Conservation (phyloP, 441 rosid species). For the Caryocar brasiliense region DNA sequence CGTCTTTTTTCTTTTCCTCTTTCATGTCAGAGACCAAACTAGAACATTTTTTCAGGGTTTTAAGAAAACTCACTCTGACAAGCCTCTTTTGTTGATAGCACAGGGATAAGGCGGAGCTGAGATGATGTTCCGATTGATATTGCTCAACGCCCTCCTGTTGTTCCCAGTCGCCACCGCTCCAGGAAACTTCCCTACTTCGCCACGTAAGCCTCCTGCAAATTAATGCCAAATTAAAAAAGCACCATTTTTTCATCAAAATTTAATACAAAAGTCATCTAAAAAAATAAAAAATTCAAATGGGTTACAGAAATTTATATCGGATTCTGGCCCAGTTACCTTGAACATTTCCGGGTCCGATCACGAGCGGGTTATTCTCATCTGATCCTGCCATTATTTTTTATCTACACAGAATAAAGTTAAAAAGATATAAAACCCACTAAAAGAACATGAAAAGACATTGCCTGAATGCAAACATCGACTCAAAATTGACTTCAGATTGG, state of each 20-base stretch:
- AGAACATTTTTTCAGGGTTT: conserved; percentile 1
- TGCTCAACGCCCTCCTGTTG: conserved; percentile 55
- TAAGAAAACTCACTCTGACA: conserved; percentile 43
- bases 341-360: conserved; percentile 37
- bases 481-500: no score
- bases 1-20: neutral
- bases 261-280: no score
- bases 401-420: conserved; percentile 18
- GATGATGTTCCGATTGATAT: conserved; percentile 51
- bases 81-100: conserved; percentile 56
- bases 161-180: conserved; percentile 37
- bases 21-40: neutral
- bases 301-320: neutral
- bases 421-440: no score
- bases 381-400: conserved; percentile 45
- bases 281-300: neutral
- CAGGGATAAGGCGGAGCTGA: conserved; percentile 49
- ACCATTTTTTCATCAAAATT: neutral
- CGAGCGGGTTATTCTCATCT: conserved; percentile 61
- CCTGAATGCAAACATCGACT: no score
- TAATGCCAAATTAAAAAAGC: neutral
- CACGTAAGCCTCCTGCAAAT: conserved; percentile 33
- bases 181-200: conserved; percentile 50
- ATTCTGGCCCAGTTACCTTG: conserved; percentile 30
- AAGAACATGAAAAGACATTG: conserved; percentile 16